Evolutionary conservation across 805 yeast species (phyloP).

Genomic region (Torulaspora microellipsoides): DNA sequence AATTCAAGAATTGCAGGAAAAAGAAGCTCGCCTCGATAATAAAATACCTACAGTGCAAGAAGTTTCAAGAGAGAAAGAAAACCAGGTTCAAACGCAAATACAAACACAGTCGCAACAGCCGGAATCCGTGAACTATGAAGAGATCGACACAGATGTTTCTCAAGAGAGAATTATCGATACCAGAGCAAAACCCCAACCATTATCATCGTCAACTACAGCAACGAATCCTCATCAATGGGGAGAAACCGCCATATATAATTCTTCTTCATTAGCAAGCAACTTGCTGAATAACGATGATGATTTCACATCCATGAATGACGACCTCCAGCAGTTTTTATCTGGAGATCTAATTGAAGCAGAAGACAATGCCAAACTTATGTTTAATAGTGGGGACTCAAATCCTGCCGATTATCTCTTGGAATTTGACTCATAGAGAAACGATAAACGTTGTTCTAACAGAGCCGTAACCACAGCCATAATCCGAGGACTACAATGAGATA

Average conservation of each 20-base stretch:
- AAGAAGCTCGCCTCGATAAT: constrained; percentile 5
- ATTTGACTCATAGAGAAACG: constrained; percentile 21
- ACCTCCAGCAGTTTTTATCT: constrained; percentile 30
- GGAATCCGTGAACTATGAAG: constrained; percentile 1
- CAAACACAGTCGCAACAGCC: not conserved
- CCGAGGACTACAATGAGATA: not conserved
- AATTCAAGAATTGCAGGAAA: constrained; percentile 35
- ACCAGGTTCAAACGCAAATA: not conserved
- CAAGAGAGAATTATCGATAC: constrained; percentile 29
- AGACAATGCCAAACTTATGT: constrained; percentile 31
- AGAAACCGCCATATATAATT: not conserved
- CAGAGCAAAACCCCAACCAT: constrained; percentile 18
- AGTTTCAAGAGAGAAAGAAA: not conserved
- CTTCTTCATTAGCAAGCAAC: not conserved
- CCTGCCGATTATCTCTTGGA: constrained; percentile 31
- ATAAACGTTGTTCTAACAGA: too few relatives aligned
- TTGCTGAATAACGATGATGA: not conserved
- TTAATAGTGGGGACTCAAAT: constrained; percentile 19
- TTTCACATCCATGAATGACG: constrained; percentile 16
- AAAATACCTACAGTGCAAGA: not conserved
- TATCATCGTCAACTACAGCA: constrained; percentile 1
- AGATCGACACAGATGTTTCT: constrained; percentile 9
- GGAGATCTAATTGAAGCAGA: constrained; percentile 32
- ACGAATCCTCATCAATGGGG: not conserved
- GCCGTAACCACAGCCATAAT: not conserved